These are phyloP conservation scores for Ministeria vibrans DNA, from an alignment of 78 protist species.

Conservation along the genomic window DNA sequence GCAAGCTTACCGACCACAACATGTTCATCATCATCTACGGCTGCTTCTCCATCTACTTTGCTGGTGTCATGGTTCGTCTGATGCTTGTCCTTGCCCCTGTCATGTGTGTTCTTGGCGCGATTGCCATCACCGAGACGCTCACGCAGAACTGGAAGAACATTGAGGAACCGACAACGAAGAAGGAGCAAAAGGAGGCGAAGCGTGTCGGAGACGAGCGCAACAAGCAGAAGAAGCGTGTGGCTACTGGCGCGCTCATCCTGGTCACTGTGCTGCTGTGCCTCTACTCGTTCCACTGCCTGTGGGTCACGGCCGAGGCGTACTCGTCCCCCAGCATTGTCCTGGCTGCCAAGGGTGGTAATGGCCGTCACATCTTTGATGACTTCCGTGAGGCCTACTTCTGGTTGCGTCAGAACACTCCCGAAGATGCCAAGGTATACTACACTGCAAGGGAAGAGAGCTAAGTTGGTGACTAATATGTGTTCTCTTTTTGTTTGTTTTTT, in stretches of 20 bases:
- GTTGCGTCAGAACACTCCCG: slow-evolving; percentile 93
- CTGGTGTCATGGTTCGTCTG: slow-evolving; percentile 97
- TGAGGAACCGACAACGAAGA: background rate
- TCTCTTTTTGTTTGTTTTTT: too few relatives aligned
- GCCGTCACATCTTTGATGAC: slow-evolving; percentile 88
- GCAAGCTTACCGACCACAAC: slow-evolving; percentile 63
- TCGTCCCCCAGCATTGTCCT: slow-evolving; percentile 96
- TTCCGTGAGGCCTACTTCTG: slow-evolving; percentile 98
- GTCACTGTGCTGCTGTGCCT: slow-evolving; percentile 58
- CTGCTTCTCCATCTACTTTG: slow-evolving; percentile 74
- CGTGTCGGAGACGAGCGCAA: too few relatives aligned
- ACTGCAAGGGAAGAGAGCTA: too few relatives aligned
- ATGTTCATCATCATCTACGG: slow-evolving; percentile 84
- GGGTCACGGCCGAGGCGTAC: slow-evolving; percentile 94
- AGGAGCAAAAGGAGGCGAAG: too few relatives aligned
- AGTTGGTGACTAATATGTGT: too few relatives aligned
- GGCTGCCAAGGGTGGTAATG: slow-evolving; percentile 71
- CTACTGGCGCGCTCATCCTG: slow-evolving; percentile 8
- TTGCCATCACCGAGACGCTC: slow-evolving; percentile 61
- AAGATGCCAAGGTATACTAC: too few relatives aligned
- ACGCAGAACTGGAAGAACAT: background rate
- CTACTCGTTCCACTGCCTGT: slow-evolving; percentile 87
- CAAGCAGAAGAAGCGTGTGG: background rate
- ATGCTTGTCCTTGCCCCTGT: slow-evolving; percentile 94
- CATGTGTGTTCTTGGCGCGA: slow-evolving; percentile 81